A percentile compares a stretch with the other conserved stretches of the same genome.
These are phyloP conservation scores for Ochetophila trinervis DNA, from an alignment of 306 rosid genomes.

Conservation along the genomic window DNA sequence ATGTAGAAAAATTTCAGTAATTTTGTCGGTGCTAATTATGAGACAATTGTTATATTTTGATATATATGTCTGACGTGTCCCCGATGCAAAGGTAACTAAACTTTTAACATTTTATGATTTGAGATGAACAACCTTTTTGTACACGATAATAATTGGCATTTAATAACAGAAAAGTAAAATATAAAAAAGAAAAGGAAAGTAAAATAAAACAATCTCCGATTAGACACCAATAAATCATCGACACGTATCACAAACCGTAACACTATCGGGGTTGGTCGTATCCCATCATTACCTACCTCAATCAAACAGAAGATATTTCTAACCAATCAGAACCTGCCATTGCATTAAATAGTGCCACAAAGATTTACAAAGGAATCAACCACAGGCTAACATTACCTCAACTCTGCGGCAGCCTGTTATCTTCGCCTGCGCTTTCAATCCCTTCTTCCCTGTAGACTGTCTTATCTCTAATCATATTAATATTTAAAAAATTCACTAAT, in stretches of 20 bases:
- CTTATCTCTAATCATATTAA: not conserved
- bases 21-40: too few species aligned
- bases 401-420: not conserved
- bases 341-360: not conserved
- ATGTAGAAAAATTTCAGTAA: too few species aligned
- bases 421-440: slow-evolving; percentile 1
- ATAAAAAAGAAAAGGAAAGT: not conserved
- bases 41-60: too few species aligned
- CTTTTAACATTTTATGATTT: too few species aligned
- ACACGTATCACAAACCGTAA: not conserved
- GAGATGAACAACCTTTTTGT: too few species aligned
- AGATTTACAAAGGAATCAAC: not conserved
- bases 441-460: not conserved
- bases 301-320: too few species aligned
- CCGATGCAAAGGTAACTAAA: too few species aligned
- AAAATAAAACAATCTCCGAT: not conserved
- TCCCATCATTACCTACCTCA: not conserved
- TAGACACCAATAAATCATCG: not conserved
- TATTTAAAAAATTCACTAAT: not conserved
- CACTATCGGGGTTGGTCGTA: not conserved
- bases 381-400: not conserved
- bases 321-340: not conserved
- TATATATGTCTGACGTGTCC: too few species aligned
- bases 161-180: not conserved
- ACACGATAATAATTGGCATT: too few species aligned